Evolutionary conservation across 495 filamentous ascomycete species (phyloP), one percentile per base, ranked within the genome.

Genomic region (Trichocladium uniseriatum): DNA sequence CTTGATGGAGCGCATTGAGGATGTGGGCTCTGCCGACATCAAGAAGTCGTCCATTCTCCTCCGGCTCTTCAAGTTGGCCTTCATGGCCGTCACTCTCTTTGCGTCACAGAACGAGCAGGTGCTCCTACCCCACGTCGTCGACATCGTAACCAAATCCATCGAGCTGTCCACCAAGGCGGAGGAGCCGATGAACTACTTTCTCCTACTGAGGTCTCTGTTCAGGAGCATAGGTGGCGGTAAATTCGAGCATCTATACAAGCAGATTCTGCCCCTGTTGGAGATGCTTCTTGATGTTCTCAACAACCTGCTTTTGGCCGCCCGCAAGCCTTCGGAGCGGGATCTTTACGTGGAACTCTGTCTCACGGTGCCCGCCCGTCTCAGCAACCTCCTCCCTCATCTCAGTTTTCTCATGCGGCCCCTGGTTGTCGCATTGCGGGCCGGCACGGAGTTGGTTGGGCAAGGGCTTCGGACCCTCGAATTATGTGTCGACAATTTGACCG

Each of bases 21-120:
- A 97, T 54, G 88, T 99, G 36, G 94, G 94, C 31, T 94, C 88
- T 0, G 83, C 83, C 11, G 87, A 97, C 62, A 83, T 87, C 41
- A 86, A 84, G 49, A 90, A 87, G 66, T 89, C 91, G 0, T 89
- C 89, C 41, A 92, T 97, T 45, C 72, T 99, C 9, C 73, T 99
- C 14, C 81, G 94, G 38, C 81, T 99, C 43, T 99, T 99, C 75
- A 99, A 99, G 69, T 74, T 99, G 38, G 94, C 89, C 5, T 99
- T 99, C 70, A 99, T 99, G 94, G 94, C 94, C 0, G 94, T 99
- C 22, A 97, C 94, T 0, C 69, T 99, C 9, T 99, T 99, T 63
- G 89, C 88, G 0, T 74, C 78, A 9, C 89, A 95, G 62, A 99
- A 99, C 58, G 94, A 99, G 63, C 85, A 87, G 59, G 90, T 99